Evolutionary conservation across 1,139 yeast genomes (phyloP), one percentile per base, ranked within the genome.

Genomic region (Hansenula lynferdii): DNA sequence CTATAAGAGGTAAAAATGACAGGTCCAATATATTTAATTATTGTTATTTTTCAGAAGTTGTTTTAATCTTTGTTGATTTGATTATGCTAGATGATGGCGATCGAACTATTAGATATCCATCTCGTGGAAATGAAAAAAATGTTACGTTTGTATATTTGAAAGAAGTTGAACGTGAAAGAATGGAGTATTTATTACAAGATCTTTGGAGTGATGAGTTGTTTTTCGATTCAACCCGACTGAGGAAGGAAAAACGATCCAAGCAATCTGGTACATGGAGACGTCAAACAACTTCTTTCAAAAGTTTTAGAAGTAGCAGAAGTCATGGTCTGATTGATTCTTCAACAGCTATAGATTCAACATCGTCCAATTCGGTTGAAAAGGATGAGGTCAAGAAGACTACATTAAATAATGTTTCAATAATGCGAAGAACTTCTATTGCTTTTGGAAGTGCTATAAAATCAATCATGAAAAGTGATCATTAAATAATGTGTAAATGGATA

Each of bases 181-280:
- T 49, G 17, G 53, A 48, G 28, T 37, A 36, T 18, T 27, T 40
- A 6, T 41, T 53, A 38, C 48, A 49, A 34, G 51, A 52, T 27
- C 27, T 51, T 23, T 51, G 51, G 54, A 51, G 56, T 28, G 51
- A 51, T 15, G 56, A 51, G 26, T 40, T 53, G 32, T 16, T 38
- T 2, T 36, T 50, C 4, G 14, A 26, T 8, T 9, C 12, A n/a
- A 34, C 34, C 3, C 27, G 40, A 2, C 15, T 39, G n/a, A 31
- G 42, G 19, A 37, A 41, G 16, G 34, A 35, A 31, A 39, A 36
- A 28, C 20, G 20, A 5, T 28, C 24, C 14, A 29, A 22, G 8
- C 27, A 28, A 11, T 11, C 17, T 14, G 15, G n/a, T 7, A 8
- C 14, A 23, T 12, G 8, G 5, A 28, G 11, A 15, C 8, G 8